Evolutionary conservation across 208 protist species (phyloP).

Genomic region (Trypanosoma mega): DNA sequence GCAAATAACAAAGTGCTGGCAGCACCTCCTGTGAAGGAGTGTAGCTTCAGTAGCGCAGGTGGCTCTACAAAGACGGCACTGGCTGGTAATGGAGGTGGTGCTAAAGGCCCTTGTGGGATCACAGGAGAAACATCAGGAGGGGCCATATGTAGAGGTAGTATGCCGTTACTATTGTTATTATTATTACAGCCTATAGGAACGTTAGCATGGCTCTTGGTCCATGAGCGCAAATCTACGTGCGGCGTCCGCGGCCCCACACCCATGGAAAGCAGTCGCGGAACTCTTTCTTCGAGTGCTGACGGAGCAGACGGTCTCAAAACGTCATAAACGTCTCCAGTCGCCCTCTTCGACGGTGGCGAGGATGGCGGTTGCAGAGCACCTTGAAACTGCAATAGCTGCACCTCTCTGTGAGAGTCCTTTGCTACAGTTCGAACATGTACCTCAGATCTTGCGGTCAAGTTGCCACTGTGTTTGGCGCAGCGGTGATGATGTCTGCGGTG

Average conservation of each 20-base stretch:
- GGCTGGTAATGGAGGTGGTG: conserved; percentile 51
- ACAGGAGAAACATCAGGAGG: not conserved
- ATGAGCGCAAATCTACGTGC: conserved; percentile 11
- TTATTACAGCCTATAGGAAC: not conserved
- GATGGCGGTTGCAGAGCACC: conserved; percentile 36
- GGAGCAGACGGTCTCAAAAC: too few relatives aligned
- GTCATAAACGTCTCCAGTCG: not conserved
- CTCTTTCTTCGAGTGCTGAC: not conserved
- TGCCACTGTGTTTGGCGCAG: conserved; percentile 26
- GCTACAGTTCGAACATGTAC: too few relatives aligned
- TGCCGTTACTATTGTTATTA: not conserved
- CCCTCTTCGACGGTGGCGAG: conserved; percentile 20
- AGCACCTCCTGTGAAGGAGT: too few relatives aligned
- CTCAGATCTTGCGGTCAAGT: not conserved
- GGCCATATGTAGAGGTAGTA: not conserved
- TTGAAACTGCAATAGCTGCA: conserved; percentile 34
- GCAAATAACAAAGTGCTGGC: too few relatives aligned
- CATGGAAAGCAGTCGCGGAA: conserved; percentile 15
- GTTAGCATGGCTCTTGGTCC: not conserved
- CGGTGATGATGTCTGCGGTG: conserved; percentile 19
- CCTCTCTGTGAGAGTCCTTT: too few relatives aligned
- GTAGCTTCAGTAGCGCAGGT: conserved; percentile 38
- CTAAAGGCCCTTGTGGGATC: conserved; percentile 18
- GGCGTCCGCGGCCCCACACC: conserved; percentile 6
- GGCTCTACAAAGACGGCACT: conserved; percentile 54